These are phyloP conservation scores for Spirogloea muscicola DNA, from an alignment of 139 green algal genomes.

Conservation along the genomic window DNA sequence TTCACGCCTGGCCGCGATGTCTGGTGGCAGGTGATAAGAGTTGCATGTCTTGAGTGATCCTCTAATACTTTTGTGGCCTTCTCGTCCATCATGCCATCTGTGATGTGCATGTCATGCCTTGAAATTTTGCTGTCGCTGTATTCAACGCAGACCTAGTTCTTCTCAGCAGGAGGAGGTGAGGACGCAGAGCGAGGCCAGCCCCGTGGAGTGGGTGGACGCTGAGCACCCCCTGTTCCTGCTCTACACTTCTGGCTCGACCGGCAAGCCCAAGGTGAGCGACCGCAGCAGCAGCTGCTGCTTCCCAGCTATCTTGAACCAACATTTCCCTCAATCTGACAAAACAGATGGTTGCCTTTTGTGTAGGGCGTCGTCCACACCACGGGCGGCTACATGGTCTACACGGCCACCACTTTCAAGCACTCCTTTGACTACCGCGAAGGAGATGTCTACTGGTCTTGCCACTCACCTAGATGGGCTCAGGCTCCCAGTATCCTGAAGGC, in stretches of 20 bases:
- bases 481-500: background rate
- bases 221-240: conserved; percentile 87
- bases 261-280: conserved; percentile 85
- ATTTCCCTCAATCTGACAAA: too few species aligned
- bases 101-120: too few species aligned
- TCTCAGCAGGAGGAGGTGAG: background rate
- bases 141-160: too few species aligned
- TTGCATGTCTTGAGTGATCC: background rate
- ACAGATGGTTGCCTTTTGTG: too few species aligned
- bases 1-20: conserved; percentile 39
- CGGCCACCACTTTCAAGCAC: conserved; percentile 51
- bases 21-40: conserved; percentile 44
- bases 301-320: too few species aligned
- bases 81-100: too few species aligned
- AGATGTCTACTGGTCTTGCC: conserved; percentile 54
- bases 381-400: conserved; percentile 62
- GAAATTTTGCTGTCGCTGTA: too few species aligned
- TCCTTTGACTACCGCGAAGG: conserved; percentile 47
- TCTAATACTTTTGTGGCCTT: too few species aligned
- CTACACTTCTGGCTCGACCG: conserved; percentile 92
- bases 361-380: conserved; percentile 55
- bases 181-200: background rate
- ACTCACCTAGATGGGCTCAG: too few species aligned
- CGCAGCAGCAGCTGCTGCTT: too few species aligned
- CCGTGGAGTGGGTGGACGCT: conserved; percentile 54